These are phyloP conservation scores for Omphalotus guepiniiformis DNA, from an alignment of 768 basidiomycete species.

Conservation along the genomic window DNA sequence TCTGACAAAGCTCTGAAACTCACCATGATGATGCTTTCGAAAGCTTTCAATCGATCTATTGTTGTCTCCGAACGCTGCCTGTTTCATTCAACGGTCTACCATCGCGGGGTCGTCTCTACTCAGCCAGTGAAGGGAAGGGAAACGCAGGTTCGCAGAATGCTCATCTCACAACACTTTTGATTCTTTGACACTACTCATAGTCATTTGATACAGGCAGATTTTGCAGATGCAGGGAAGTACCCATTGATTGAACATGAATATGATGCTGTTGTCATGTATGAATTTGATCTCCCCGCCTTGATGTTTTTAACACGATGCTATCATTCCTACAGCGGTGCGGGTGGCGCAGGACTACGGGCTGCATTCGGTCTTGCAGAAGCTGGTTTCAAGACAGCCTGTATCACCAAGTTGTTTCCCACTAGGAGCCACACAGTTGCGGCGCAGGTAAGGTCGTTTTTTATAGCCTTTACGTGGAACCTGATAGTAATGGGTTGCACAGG, in stretches of 20 bases:
- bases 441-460: conserved; percentile 51
- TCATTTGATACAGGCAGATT: conserved; percentile 36
- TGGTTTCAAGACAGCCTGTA: conserved; percentile 98
- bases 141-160: conserved; percentile 52
- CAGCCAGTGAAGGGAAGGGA: conserved; percentile 78
- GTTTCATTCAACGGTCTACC: too few species aligned
- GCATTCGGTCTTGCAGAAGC: conserved; percentile 98
- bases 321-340: conserved; percentile 68
- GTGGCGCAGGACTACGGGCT: conserved; percentile 95
- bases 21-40: too few species aligned
- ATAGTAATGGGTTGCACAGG: conserved; percentile 40
- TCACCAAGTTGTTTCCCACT: conserved; percentile 98
- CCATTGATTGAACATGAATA: conserved; percentile 98
- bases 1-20: too few species aligned
- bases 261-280: conserved; percentile 97
- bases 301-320: neutral
- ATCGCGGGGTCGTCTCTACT: conserved; percentile 57
- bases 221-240: conserved; percentile 60
- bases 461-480: neutral
- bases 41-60: too few species aligned
- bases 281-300: too few species aligned
- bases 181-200: conserved; percentile 48
- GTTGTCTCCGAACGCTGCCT: too few species aligned
- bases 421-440: conserved; percentile 98
- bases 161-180: conserved; percentile 10